Evolutionary conservation across 2,329 filamentous ascomycete genomes (phyloP).

Genomic region (Pseudopyricularia javanii): DNA sequence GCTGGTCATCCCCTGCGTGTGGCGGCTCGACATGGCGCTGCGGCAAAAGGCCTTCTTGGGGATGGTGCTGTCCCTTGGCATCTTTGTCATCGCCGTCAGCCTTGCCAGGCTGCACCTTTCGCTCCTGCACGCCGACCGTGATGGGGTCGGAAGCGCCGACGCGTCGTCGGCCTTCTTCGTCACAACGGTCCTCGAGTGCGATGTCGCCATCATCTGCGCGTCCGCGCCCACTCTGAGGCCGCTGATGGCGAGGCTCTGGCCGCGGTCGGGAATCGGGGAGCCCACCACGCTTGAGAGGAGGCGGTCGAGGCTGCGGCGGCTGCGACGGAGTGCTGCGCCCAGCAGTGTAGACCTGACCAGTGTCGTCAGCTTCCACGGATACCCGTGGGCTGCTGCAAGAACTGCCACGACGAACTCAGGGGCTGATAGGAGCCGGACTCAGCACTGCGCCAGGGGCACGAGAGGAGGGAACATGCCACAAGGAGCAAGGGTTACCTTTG

Average conservation of each 20-base stretch:
- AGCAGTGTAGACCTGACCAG: conserved; percentile 16
- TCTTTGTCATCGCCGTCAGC: conserved; percentile 24
- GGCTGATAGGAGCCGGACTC: neutral
- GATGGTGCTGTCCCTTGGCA: conserved; percentile 29
- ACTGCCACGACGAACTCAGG: neutral
- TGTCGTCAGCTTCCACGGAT: conserved; percentile 17
- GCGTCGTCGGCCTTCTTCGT: conserved; percentile 20
- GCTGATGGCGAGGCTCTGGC: conserved; percentile 15
- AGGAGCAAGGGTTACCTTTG: neutral
- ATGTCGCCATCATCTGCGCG: conserved; percentile 21
- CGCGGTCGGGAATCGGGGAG: conserved; percentile 9
- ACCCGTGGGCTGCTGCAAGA: conserved; percentile 13
- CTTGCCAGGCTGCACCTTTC: conserved; percentile 19
- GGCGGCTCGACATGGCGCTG: conserved; percentile 22
- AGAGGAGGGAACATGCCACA: neutral
- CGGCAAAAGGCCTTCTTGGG: conserved; percentile 29
- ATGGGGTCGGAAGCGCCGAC: conserved; percentile 1
- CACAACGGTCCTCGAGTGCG: conserved; percentile 22
- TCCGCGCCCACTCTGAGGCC: conserved; percentile 19
- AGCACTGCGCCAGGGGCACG: neutral
- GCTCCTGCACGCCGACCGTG: conserved; percentile 10
- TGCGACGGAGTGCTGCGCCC: neutral
- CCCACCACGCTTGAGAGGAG: conserved; percentile 1
- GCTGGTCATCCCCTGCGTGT: conserved; percentile 27
- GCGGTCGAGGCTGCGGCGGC: conserved; percentile 2